phyloP scores from a whole-genome alignment of 2,329 filamentous ascomycete genomes.

The Aquanectria penicillioides region DNA sequence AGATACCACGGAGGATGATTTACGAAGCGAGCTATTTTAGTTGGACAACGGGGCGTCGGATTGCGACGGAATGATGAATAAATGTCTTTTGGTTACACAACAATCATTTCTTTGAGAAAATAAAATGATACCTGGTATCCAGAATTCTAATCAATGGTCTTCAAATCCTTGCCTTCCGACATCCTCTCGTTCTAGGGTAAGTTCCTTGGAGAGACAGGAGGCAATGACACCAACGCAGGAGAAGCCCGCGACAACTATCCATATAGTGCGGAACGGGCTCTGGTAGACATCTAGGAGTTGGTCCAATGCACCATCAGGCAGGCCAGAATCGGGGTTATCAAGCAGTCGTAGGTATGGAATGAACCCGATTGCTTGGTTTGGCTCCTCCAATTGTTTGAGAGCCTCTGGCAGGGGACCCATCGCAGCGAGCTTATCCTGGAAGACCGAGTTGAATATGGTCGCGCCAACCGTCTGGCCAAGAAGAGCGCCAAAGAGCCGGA shows the following conservation, averaged over 20 bases:
- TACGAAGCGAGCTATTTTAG: no score
- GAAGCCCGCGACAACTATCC: constrained; percentile 9
- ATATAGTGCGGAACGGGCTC: background rate
- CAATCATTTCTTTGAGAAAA: no score
- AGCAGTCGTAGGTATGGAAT: constrained; percentile 19
- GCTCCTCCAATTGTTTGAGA: constrained; percentile 20
- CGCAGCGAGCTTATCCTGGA: constrained; percentile 30
- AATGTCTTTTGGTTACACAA: no score
- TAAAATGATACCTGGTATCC: background rate
- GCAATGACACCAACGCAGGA: background rate
- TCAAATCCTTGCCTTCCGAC: constrained; percentile 1
- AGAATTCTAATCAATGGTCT: background rate
- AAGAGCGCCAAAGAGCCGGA: constrained; percentile 50
- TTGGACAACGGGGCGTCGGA: no score
- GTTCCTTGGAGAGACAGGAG: background rate
- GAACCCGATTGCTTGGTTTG: constrained; percentile 31
- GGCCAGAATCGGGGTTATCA: background rate
- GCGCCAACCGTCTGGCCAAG: constrained; percentile 48
- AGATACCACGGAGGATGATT: no score
- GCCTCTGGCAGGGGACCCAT: constrained; percentile 19
- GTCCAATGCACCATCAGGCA: background rate
- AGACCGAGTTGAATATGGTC: constrained; percentile 47
- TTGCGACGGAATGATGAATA: no score
- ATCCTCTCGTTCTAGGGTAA: constrained; percentile 3
- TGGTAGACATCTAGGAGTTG: constrained; percentile 6